Percentiles rank a stretch among this genome's conserved stretches.
phyloP scores from a whole-genome alignment of 176 grass and related monocot genomes.

The Raddia distichophylla region DNA sequence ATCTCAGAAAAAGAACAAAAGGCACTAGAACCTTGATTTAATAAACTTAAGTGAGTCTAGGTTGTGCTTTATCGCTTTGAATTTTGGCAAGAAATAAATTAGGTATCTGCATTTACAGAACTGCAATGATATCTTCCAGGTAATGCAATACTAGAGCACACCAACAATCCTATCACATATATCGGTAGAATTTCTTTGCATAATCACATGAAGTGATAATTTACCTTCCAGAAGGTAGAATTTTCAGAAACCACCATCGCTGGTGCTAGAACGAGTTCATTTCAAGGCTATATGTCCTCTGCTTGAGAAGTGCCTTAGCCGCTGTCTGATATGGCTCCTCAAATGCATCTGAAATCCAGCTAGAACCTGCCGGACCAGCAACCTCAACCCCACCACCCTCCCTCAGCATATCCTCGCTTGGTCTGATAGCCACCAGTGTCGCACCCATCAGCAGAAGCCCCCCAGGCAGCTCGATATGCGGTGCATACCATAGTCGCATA shows the following conservation, averaged over 20 bases:
- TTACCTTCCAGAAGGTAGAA: slow-evolving; percentile 43
- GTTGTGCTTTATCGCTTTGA: not conserved
- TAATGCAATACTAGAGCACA: slow-evolving; percentile 9
- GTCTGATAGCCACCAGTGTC: slow-evolving; percentile 77
- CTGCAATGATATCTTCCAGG: not conserved
- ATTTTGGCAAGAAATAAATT: slow-evolving; percentile 6
- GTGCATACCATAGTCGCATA: slow-evolving; percentile 72
- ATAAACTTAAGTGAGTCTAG: not conserved
- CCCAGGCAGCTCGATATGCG: slow-evolving; percentile 62
- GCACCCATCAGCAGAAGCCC: slow-evolving; percentile 68
- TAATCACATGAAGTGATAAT: slow-evolving; percentile 23
- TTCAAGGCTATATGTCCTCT: slow-evolving; percentile 65
- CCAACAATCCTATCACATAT: not conserved
- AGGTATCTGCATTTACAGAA: not conserved
- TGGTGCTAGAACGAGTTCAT: slow-evolving; percentile 90
- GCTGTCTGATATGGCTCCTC: slow-evolving; percentile 79
- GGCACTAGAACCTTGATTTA: not conserved
- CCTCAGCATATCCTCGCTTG: slow-evolving; percentile 54
- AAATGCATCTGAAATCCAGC: slow-evolving; percentile 82
- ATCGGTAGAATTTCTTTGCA: not conserved
- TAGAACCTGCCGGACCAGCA: slow-evolving; percentile 35
- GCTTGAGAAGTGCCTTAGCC: slow-evolving; percentile 67
- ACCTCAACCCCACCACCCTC: slow-evolving; percentile 38
- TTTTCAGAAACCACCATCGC: not conserved
- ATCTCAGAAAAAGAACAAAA: not conserved